A percentile compares a stretch with the other conserved stretches of the same genome.
phyloP scores from a whole-genome alignment of 208 protist genomes.

The Leishmania amazonensis region DNA sequence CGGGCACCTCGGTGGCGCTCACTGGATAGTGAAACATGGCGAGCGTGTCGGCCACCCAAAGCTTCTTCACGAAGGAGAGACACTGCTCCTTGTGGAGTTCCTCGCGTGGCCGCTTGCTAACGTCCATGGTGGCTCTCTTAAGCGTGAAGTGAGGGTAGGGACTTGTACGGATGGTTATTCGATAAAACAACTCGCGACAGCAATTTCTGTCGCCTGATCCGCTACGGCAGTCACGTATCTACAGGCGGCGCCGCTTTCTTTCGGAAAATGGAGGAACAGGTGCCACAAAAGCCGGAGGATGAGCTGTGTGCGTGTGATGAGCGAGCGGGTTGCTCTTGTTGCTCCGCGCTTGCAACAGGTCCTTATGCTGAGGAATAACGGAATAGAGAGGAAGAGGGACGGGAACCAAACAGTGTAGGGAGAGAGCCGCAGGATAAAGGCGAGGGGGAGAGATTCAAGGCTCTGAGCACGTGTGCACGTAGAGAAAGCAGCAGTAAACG shows the following conservation, averaged over 20 bases:
- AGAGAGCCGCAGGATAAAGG: not conserved
- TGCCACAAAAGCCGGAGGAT: not conserved
- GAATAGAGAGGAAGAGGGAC: not conserved
- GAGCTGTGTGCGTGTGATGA: not conserved
- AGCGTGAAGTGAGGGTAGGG: not conserved
- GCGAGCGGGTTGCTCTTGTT: not conserved
- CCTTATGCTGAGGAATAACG: not conserved
- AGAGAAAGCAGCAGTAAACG: not conserved
- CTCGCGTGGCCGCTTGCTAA: slow-evolving; percentile 42
- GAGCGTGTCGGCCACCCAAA: slow-evolving; percentile 81
- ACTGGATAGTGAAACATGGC: slow-evolving; percentile 91
- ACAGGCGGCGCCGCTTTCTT: not conserved
- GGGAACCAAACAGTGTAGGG: not conserved
- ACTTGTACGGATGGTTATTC: not conserved
- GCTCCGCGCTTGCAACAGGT: not conserved
- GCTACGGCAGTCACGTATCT: not conserved
- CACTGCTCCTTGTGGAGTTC: slow-evolving; percentile 59
- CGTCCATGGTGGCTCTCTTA: slow-evolving; percentile 1
- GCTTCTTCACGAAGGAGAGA: slow-evolving; percentile 60
- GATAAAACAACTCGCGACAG: not conserved
- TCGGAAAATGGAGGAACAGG: not conserved
- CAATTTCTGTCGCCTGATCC: not conserved
- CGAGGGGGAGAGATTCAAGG: not conserved
- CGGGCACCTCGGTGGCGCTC: slow-evolving; percentile 70
- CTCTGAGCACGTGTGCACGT: not conserved